Conservation (phyloP, 345 rosid genomes). For the Corymbia maculata region DNA sequence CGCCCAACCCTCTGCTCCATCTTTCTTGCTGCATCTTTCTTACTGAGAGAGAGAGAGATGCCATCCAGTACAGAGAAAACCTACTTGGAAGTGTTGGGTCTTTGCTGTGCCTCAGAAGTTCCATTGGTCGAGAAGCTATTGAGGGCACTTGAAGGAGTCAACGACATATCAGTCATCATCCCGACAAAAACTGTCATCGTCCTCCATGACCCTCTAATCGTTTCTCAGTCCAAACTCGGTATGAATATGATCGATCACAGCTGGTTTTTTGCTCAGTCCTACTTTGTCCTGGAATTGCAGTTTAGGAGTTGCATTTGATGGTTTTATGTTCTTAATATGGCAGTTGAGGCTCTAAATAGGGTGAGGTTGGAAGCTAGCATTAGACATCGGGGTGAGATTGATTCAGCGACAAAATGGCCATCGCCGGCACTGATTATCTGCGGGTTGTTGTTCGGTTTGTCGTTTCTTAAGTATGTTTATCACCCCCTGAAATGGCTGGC, state of each 20-base stretch:
- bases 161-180: slow-evolving; percentile 48
- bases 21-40: not conserved
- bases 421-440: slow-evolving; percentile 46
- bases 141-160: slow-evolving; percentile 40
- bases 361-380: slow-evolving; percentile 71
- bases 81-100: slow-evolving; percentile 67
- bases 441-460: slow-evolving; percentile 41
- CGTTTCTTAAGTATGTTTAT: slow-evolving; percentile 44
- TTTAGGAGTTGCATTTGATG: not conserved
- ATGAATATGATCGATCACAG: not conserved
- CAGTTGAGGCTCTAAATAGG: slow-evolving; percentile 69
- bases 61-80: slow-evolving; percentile 25
- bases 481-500: slow-evolving; percentile 63
- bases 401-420: slow-evolving; percentile 61
- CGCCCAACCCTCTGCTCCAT: not conserved
- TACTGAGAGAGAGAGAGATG: not conserved
- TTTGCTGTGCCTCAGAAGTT: slow-evolving; percentile 79
- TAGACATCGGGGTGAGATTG: slow-evolving; percentile 31
- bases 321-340: not conserved
- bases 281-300: not conserved
- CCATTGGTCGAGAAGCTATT: slow-evolving; percentile 56
- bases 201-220: slow-evolving; percentile 47
- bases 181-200: slow-evolving; percentile 72
- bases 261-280: not conserved
- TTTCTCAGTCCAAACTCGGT: slow-evolving; percentile 69